Evolutionary conservation across 257 asterid species (phyloP), one percentile per base, ranked within the genome.

Genomic region (Ilex asprella): DNA sequence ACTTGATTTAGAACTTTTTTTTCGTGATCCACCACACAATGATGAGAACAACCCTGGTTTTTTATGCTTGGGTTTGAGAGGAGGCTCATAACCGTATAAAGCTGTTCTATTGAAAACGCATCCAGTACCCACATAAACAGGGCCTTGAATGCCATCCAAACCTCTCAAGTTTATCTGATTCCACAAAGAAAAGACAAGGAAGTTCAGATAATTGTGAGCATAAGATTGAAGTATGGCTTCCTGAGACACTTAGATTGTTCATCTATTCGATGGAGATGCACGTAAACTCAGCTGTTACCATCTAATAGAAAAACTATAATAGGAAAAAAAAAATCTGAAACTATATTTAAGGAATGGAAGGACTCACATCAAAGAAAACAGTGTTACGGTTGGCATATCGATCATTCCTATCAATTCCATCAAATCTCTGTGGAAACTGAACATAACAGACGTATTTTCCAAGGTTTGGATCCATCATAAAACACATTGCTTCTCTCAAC

Each of bases 331-430:
- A 1, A 35, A 2, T 7, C 5, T 35, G 8, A 7, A 35, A 7
- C 41, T 35, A 35, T 35, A 35, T 35, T 35, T 35, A 35, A 35
- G 41, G 41, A 35, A 35, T 35, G 7, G 8, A 35, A 62, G 44
- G 59, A 79, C 96, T 79, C 77, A 91, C 95, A 79, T 91, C 98
- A 72, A 91, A 91, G 89, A 91, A 91, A 69, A 91, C 98, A 13
- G 96, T 88, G 78, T 91, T 91, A 16, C 98, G 84, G 58, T 91
- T 91, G 77, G 98, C 96, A 76, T 91, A 91, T 81, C 98, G 85
- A 84, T 91, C 98, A 31, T 64, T 88, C 82, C 67, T 88, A 66
- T 91, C 98, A 43, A 91, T 91, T 61, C 98, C 98, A 68, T 91
- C 98, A 59, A 91, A 91, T 73, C 98, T 86, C 82, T 88, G 98